phyloP scores from a whole-genome alignment of 2,329 filamentous ascomycete species.

The Talaromyces funiculosus region DNA sequence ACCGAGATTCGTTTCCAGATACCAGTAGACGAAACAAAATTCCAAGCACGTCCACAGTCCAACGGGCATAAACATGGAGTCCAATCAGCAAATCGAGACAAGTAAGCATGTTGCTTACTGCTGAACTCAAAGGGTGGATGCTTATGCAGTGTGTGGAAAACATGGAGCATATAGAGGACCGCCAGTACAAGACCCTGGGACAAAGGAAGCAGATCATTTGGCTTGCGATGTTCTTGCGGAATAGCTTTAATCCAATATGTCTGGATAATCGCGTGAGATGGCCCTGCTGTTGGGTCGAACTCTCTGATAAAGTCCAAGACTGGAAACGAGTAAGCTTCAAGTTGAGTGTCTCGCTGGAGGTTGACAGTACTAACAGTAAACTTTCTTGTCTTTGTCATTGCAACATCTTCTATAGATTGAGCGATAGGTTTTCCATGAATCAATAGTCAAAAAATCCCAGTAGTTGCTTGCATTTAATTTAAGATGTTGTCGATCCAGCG shows the following conservation, averaged over 20 bases:
- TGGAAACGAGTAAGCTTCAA: not conserved
- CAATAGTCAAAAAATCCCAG: conserved; percentile 2
- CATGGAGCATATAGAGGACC: conserved; percentile 5
- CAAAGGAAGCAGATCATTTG: not conserved
- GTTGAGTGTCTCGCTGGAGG: not conserved
- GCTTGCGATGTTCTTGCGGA: not conserved
- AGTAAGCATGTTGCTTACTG: not conserved
- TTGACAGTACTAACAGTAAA: not conserved
- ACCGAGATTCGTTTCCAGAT: not conserved
- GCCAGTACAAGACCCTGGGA: not conserved
- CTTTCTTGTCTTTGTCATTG: not conserved
- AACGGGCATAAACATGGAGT: not conserved
- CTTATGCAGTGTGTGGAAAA: not conserved
- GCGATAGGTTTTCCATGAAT: conserved; percentile 1
- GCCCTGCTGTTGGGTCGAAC: not conserved
- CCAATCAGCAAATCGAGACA: conserved; percentile 7
- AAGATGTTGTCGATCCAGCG: not conserved
- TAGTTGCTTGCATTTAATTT: not conserved
- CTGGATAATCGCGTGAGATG: not conserved
- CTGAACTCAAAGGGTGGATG: not conserved
- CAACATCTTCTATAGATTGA: not conserved
- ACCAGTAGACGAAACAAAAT: conserved; percentile 1
- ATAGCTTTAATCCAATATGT: conserved; percentile 4
- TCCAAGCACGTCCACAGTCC: not conserved
- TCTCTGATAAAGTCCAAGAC: not conserved